A percentile compares a stretch with the other conserved stretches of the same genome.
These are phyloP conservation scores for Aspergillus persii DNA, from an alignment of 2,329 filamentous ascomycete genomes.

Conservation along the genomic window DNA sequence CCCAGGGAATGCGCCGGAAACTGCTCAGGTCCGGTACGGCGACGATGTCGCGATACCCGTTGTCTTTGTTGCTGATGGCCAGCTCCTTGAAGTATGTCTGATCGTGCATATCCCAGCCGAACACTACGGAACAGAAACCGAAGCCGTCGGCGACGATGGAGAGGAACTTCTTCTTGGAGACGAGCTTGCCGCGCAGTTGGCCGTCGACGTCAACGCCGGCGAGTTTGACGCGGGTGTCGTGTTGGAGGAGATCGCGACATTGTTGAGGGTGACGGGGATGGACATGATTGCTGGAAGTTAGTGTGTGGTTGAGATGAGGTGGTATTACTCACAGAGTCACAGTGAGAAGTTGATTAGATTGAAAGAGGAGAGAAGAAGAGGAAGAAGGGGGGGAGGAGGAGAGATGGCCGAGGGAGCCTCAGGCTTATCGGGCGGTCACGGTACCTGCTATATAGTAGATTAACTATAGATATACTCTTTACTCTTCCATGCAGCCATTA, in stretches of 20 bases:
- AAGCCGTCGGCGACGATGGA: conserved; percentile 78
- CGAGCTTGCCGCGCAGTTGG: conserved; percentile 80
- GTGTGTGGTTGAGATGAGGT: background rate
- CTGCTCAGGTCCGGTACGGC: conserved; percentile 75
- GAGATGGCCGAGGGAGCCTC: background rate
- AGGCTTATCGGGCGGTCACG: background rate
- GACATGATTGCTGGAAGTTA: background rate
- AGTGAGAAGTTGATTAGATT: too few relatives aligned
- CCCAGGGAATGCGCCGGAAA: conserved; percentile 87
- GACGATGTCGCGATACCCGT: conserved; percentile 83
- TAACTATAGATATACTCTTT: too few relatives aligned
- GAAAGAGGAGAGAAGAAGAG: background rate
- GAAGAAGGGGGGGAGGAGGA: background rate
- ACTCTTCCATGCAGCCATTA: too few relatives aligned
- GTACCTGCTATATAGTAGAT: too few relatives aligned
- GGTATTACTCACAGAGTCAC: background rate
- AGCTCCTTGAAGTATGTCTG: conserved; percentile 83
- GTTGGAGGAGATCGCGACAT: conserved; percentile 65
- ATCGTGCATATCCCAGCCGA: conserved; percentile 98
- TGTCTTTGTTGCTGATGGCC: conserved; percentile 82
- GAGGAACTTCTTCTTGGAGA: conserved; percentile 90
- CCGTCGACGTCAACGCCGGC: conserved; percentile 87
- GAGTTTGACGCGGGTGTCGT: conserved; percentile 80
- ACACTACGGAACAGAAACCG: conserved; percentile 91
- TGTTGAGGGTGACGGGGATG: conserved; percentile 53